Base-by-base conservation (phyloP, 371 early-diverging fungal genomes). In the Capillidium heterosporum region DNA sequence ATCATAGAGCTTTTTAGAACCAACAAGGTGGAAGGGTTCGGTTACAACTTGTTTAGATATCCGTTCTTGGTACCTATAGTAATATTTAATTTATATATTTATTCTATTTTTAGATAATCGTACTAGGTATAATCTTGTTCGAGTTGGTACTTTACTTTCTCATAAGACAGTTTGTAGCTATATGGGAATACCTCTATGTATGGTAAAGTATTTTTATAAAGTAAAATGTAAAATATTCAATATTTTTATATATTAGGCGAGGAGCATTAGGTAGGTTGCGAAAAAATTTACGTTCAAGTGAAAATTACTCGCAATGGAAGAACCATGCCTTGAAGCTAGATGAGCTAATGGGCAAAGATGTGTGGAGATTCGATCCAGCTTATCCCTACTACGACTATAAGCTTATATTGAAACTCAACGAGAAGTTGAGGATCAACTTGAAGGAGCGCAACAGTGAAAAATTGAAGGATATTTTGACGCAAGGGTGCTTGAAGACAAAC, bases 401-500 rank as follows among this genome's bases (percentile, higher is more conserved):
- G 23, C 63, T 91, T 10, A 69, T 91, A 4, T 67, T 76, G 31
- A 81, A 80, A 57, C 77, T 85, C 5, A 75, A 75, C 4, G 51
- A 60, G 13, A 61, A 67, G 21, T 60, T 67, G 28, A 66, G 60
- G 41, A 62, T 63, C 26, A 48, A 49, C 11, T 27, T 57, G 35
- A 19, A 56, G 21, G 27, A 27, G 10, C 11, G 53, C n/a, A 48
- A 42, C 26, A 39, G 31, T 26, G 31, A 48, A 35, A 17, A 43
- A 21, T 21, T 41, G 8, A 35, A 39, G 26, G 59, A 64, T 39
- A 31, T 50, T 28, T 56, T 74, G 19, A 64, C 82, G 24, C 74
- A 78, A 24, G 75, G 76, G n/a, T 84, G 81, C 7, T 71, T 83
- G 60, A 88, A 84, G 59, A 65, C 73, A 54, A 87, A 90, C 62